Evolutionary conservation across 768 basidiomycete genomes (phyloP), one percentile per base, ranked within the genome.

Genomic region (Clavaria fumosa): DNA sequence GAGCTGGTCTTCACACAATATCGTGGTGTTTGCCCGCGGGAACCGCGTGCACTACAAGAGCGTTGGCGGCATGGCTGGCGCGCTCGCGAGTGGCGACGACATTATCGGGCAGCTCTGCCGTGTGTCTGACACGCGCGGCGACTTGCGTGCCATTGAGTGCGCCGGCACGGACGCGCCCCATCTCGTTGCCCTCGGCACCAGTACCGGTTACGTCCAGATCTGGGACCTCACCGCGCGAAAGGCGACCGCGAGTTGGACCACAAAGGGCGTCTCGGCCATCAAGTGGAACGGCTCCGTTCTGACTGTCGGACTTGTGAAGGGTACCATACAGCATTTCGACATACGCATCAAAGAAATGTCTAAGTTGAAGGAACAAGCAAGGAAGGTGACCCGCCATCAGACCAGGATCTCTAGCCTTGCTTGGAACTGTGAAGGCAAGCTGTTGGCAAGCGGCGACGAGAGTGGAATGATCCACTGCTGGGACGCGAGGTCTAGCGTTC

Each of bases 371-470:
- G 80, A 83, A 50, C 74, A 77, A 48, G 68, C 70, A 11, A 67
- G 65, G 43, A 75, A 77, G 49, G 58, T 80, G 35, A 67, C 69
- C 7, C 67, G 80, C 1, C 84, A 89, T 53, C 71, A 75, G 39
- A 68, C 70, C 3, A 63, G 69, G 43, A 74, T 84, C 31, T 71
- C 72, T 23, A 67, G 69, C 28, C 54, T 85, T 23, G 63, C 65
- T 19, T 88, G 82, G 82, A 67, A 76, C 43, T 51, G 58, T 3
- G 72, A 81, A 41, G 75, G 76, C 1, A 66, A 69, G 47, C 54
- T 78, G 19, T 61, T 84, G 17, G 83, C 84, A 3, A 79, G 75
- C 46, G 85, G 81, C 0, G 85, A 84, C 34, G 73, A 75, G 43
- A 70, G 70, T 46, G 83, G 85, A 15, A 67, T 67, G 3, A 74